Evolutionary conservation across 139 green algal genomes (phyloP).

Genomic region (Coelastrella sp.): DNA sequence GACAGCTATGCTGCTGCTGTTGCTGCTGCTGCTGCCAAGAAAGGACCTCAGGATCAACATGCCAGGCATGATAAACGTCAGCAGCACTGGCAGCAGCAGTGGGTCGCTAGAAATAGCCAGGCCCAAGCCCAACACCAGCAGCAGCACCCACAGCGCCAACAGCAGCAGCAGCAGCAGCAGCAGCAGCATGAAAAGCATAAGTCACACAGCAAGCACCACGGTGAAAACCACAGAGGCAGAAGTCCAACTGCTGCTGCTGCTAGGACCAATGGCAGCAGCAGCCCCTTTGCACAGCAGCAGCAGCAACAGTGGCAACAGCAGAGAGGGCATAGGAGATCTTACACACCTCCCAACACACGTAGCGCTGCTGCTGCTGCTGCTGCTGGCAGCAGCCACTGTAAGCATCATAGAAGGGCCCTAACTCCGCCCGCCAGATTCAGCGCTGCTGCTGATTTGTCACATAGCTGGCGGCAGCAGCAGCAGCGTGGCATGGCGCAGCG

Average conservation of each 20-base stretch:
- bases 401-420: neutral
- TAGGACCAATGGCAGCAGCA: neutral
- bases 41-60: neutral
- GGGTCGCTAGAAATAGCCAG: neutral
- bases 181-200: neutral
- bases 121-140: neutral
- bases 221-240: neutral
- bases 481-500: neutral
- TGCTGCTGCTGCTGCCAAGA: neutral
- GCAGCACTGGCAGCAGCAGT: conserved; percentile 16
- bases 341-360: neutral
- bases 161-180: conserved; percentile 5
- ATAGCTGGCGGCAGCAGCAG: conserved; percentile 28
- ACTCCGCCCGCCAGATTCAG: conserved; percentile 24
- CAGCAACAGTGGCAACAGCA: neutral
- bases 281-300: neutral
- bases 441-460: neutral
- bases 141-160: neutral
- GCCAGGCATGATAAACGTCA: neutral
- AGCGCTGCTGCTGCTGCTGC: conserved; percentile 2
- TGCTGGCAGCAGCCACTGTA: neutral
- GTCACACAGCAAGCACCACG: neutral
- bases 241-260: neutral
- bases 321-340: neutral
- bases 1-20: conserved; percentile 15